Evolutionary conservation across 257 asterid species (phyloP).

Genomic region (Ehretia macrophylla): DNA sequence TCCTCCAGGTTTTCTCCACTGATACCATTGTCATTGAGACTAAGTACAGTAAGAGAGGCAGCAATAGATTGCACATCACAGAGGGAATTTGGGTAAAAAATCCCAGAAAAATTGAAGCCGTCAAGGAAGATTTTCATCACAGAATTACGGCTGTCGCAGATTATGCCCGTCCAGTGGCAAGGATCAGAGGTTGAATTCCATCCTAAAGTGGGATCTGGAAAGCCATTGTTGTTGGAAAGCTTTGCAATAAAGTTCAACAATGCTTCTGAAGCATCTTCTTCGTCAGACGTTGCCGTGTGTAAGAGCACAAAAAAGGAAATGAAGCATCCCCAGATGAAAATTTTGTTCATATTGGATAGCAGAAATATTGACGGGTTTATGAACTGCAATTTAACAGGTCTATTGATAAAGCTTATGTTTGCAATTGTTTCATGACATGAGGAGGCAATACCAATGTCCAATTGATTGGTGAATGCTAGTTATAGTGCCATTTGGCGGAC

Average conservation of each 20-base stretch:
- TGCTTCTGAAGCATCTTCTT: constrained; percentile 20
- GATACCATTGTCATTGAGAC: constrained; percentile 30
- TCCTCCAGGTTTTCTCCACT: constrained; percentile 31
- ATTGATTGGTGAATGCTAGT: constrained; percentile 1
- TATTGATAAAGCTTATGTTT: too few relatives aligned
- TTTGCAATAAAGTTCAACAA: constrained; percentile 35
- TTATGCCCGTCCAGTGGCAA: constrained; percentile 49
- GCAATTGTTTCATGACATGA: neutral
- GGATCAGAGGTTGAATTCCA: constrained; percentile 57
- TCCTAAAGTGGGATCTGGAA: constrained; percentile 18
- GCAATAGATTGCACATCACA: constrained; percentile 34
- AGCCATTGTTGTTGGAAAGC: constrained; percentile 28
- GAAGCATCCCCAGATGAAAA: constrained; percentile 20
- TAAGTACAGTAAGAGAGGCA: constrained; percentile 24
- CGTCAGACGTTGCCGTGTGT: constrained; percentile 23
- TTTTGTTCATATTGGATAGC: constrained; percentile 28
- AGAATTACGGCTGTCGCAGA: constrained; percentile 19
- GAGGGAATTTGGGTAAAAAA: constrained; percentile 31
- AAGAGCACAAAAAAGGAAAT: constrained; percentile 26
- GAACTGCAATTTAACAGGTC: neutral
- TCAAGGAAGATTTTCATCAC: constrained; percentile 36
- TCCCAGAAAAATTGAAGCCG: constrained; percentile 34
- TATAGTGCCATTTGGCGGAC: constrained; percentile 28
- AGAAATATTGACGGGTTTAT: neutral
- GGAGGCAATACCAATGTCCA: constrained; percentile 21